Base-by-base conservation (phyloP, 768 basidiomycete genomes). In the Termitomyces sp. region DNA sequence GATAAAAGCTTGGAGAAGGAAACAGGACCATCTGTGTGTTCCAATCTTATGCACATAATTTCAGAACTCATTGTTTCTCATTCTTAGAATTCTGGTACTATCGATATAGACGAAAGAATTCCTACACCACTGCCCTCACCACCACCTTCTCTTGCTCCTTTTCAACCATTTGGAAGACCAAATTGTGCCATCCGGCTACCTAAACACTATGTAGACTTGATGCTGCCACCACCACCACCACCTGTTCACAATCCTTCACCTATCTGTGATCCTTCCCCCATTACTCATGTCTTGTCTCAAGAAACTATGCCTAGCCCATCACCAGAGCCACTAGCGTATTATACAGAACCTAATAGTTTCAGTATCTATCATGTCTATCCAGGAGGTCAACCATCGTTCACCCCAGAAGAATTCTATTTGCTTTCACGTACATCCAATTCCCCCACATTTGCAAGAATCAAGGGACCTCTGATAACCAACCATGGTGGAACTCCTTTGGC, bases 311-410 rank as follows among this genome's bases (percentile, higher is more conserved):
- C 24, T 33, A 28, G 24, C 16, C 24, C 4, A 33, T 33, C 24
- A 16, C 49, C 49, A 18, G 49, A 36, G 7, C 33, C 38, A 2
- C 4, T 28, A 51, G 2, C 38, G n/a, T 22, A 8, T 49, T 20
- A 3, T 32, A 61, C 46, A 12, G 28, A 39, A 9, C 15, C 56
- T 4, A 60, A 61, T 39, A 48, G 46, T 12, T 64, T 57, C 35
- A 57, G 63, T 40, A 49, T 64, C 6, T 61, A 58, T n/a, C 49
- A 54, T 48, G 32, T 58, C 7, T 64, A 63, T 20, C 52, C 56
- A 4, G 3, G 39, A 20, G 60, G 63, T 7, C 22, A 5, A 13
- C 63, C 57, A 7, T 61, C 63, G 9, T 64, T 57, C 20, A 64
- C 56, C 1, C 63, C 56, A 9, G 52, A 64, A 46, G 55, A 64